phyloP scores from a whole-genome alignment of 192 early-diverging fungal genomes.

The Rhizophagus prolifer region DNA sequence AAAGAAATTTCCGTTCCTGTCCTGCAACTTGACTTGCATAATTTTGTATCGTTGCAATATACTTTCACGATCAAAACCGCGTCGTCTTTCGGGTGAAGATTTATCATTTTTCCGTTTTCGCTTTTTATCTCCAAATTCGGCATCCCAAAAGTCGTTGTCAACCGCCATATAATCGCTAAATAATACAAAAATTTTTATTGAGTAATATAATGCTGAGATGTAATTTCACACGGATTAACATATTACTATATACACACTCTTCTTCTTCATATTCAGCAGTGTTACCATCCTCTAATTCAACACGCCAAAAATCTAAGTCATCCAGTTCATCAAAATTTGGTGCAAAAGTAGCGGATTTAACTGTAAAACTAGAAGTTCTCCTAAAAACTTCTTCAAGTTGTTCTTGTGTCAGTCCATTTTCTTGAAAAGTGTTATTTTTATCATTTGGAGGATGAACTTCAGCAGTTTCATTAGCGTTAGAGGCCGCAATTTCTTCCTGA shows the following conservation, averaged over 20 bases:
- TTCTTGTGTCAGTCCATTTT: slow-evolving; percentile 61
- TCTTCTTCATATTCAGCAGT: slow-evolving; percentile 79
- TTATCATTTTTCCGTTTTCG: slow-evolving; percentile 45
- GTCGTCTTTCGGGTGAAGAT: slow-evolving; percentile 39
- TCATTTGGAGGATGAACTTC: background rate
- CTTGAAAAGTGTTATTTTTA: slow-evolving; percentile 14
- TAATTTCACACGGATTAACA: background rate
- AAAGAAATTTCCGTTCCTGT: slow-evolving; percentile 81
- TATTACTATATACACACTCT: slow-evolving; percentile 50
- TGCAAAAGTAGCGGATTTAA: slow-evolving; percentile 60
- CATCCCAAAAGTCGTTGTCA: slow-evolving; percentile 85
- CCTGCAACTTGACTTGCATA: slow-evolving; percentile 85
- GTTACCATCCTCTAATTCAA: slow-evolving; percentile 71
- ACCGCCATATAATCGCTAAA: slow-evolving; percentile 75
- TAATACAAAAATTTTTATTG: slow-evolving; percentile 1
- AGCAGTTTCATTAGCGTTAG: slow-evolving; percentile 16
- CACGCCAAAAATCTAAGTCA: slow-evolving; percentile 76
- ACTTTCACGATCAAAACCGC: slow-evolving; percentile 55
- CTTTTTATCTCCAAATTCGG: slow-evolving; percentile 51
- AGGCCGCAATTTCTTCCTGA: slow-evolving; percentile 70
- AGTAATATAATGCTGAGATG: background rate
- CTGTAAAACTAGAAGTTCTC: slow-evolving; percentile 85
- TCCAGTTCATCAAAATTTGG: slow-evolving; percentile 62
- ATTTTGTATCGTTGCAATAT: slow-evolving; percentile 82
- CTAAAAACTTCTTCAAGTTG: slow-evolving; percentile 91